Conservation (phyloP, 208 protist species). For the Leishmania tropica region DNA sequence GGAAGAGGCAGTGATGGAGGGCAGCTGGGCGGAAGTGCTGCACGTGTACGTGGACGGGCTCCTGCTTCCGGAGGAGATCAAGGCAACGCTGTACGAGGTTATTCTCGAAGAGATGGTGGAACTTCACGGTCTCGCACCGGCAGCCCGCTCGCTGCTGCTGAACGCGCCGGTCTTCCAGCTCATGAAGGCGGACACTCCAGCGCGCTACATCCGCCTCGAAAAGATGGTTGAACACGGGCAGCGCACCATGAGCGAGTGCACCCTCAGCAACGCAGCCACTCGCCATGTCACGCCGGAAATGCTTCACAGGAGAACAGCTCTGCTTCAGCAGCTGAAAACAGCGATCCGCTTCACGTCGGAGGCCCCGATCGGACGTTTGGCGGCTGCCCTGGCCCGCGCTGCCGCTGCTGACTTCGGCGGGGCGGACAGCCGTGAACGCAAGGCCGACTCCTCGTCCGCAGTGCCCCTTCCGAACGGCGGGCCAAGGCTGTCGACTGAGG, state of each 20-base stretch:
- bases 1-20: slow-evolving; percentile 60
- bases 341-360: slow-evolving; percentile 55
- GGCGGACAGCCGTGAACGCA: neutral
- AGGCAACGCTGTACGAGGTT: slow-evolving; percentile 70
- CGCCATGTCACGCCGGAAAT: slow-evolving; percentile 35
- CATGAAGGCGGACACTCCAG: slow-evolving; percentile 49
- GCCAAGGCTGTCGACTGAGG: neutral
- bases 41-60: slow-evolving; percentile 63
- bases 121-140: slow-evolving; percentile 60
- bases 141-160: slow-evolving; percentile 70
- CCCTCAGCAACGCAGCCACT: neutral
- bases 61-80: slow-evolving; percentile 70
- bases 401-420: slow-evolving; percentile 1
- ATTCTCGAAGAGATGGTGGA: slow-evolving; percentile 84
- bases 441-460: neutral
- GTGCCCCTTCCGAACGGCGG: neutral
- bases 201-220: slow-evolving; percentile 70
- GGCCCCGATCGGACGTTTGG: slow-evolving; percentile 52
- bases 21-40: slow-evolving; percentile 77
- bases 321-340: slow-evolving; percentile 53
- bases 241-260: slow-evolving; percentile 14
- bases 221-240: slow-evolving; percentile 50
- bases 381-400: slow-evolving; percentile 39
- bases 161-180: slow-evolving; percentile 74
- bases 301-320: slow-evolving; percentile 37